Percentiles rank a stretch among this genome's conserved stretches.
Conservation (phyloP, 2,329 filamentous ascomycete genomes). For the Fusarium temperatum region DNA sequence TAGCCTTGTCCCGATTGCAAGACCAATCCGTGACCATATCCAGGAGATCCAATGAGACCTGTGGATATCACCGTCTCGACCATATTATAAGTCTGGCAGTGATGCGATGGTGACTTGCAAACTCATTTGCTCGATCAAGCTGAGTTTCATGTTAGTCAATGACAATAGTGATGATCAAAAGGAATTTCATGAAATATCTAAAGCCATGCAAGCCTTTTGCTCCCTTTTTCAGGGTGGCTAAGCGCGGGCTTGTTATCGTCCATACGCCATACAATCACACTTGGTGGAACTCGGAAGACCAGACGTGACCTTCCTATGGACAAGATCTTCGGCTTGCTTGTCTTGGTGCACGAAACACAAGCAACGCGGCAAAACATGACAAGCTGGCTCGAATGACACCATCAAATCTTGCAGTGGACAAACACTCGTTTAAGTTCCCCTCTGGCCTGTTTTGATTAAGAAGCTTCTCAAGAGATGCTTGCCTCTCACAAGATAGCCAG, state of each 20-base stretch:
- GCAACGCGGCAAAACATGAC: conserved; percentile 16
- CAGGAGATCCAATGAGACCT: not conserved
- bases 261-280: conserved; percentile 23
- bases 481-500: not conserved
- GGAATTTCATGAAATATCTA: not conserved
- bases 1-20: conserved; percentile 23
- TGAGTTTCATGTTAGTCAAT: conserved; percentile 11
- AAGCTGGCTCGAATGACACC: conserved; percentile 19
- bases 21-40: conserved; percentile 10
- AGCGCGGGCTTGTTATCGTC: conserved; percentile 11
- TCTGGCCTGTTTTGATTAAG: not conserved
- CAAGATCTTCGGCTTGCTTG: conserved; percentile 20
- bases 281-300: conserved; percentile 26
- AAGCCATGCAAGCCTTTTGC: conserved; percentile 13
- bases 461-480: conserved; percentile 6
- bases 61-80: conserved; percentile 1
- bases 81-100: not conserved
- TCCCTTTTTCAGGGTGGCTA: conserved; percentile 7
- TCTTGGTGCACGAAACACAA: conserved; percentile 18
- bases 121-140: not conserved
- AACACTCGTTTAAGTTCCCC: conserved; percentile 22
- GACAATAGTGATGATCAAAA: not conserved
- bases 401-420: conserved; percentile 22
- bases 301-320: conserved; percentile 9
- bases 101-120: not conserved